Conservation (phyloP, 2,329 filamentous ascomycete species). For the Grosmannia penicillata region DNA sequence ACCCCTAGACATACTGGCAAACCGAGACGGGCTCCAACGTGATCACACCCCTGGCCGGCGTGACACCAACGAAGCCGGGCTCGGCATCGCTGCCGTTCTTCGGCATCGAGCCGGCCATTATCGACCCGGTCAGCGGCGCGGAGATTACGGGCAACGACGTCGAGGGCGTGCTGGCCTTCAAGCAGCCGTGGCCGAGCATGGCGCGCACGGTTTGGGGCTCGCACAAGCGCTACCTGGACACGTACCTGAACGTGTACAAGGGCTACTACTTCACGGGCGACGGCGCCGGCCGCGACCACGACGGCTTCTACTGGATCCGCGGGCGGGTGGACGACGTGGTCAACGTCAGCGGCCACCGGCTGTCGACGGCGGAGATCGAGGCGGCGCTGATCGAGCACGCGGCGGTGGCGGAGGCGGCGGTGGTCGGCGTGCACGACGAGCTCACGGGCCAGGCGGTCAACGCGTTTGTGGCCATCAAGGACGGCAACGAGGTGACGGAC, state of each 20-base stretch:
- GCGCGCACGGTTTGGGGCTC: conserved; percentile 94
- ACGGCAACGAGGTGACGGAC: conserved; percentile 60
- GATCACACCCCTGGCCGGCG: conserved; percentile 81
- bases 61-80: conserved; percentile 93
- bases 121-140: conserved; percentile 87
- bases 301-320: conserved; percentile 99
- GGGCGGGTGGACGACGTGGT: conserved; percentile 97
- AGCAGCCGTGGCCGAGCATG: conserved; percentile 98
- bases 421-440: conserved; percentile 86
- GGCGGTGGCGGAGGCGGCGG: conserved; percentile 81
- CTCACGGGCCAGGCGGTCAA: conserved; percentile 95
- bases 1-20: conserved; percentile 87
- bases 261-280: conserved; percentile 96
- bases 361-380: conserved; percentile 96
- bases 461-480: conserved; percentile 88
- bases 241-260: conserved; percentile 93
- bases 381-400: conserved; percentile 88
- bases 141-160: conserved; percentile 94
- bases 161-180: conserved; percentile 91
- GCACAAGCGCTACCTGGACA: conserved; percentile 98
- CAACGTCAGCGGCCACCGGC: conserved; percentile 89
- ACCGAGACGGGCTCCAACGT: conserved; percentile 96
- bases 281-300: conserved; percentile 88
- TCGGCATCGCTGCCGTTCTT: conserved; percentile 96
- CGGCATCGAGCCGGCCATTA: conserved; percentile 92